A percentile compares a stretch with the other conserved stretches of the same genome.
Evolutionary conservation across 306 rosid genomes (phyloP).

Genomic region (Abrus pulchellus): DNA sequence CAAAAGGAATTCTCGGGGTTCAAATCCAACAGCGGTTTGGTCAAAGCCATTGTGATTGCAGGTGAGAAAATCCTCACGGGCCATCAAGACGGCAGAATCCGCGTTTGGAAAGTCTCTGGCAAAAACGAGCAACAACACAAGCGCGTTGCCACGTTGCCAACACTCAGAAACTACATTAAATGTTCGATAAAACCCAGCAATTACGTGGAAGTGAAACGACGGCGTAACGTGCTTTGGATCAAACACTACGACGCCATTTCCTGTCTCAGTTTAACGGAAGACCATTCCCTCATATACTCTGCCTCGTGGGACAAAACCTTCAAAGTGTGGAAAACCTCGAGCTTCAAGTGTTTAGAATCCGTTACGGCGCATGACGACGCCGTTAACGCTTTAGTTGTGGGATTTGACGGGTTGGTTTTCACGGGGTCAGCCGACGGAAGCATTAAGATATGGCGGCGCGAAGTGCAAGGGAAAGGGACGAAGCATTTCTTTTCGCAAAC

Average conservation of each 20-base stretch:
- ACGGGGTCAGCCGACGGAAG: slow-evolving; percentile 93
- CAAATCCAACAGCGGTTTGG: slow-evolving; percentile 81
- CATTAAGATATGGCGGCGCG: slow-evolving; percentile 84
- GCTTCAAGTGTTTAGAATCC: slow-evolving; percentile 84
- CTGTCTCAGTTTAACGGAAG: slow-evolving; percentile 72
- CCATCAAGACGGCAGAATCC: slow-evolving; percentile 87
- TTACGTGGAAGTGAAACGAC: slow-evolving; percentile 71
- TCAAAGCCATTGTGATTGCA: slow-evolving; percentile 75
- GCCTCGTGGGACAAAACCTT: slow-evolving; percentile 96
- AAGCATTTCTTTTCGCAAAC: slow-evolving; percentile 85
- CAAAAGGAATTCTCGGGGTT: slow-evolving; percentile 75
- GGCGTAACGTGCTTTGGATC: slow-evolving; percentile 70
- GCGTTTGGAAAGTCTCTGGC: slow-evolving; percentile 74
- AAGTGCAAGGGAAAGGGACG: slow-evolving; percentile 82
- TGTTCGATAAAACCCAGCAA: slow-evolving; percentile 81
- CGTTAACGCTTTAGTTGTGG: slow-evolving; percentile 71
- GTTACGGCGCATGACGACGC: slow-evolving; percentile 88
- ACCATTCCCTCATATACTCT: slow-evolving; percentile 66
- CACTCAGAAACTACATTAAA: slow-evolving; percentile 65
- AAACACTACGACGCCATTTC: slow-evolving; percentile 90
- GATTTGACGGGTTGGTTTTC: slow-evolving; percentile 68
- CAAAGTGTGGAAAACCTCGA: slow-evolving; percentile 80
- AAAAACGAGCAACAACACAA: slow-evolving; percentile 57
- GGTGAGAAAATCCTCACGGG: slow-evolving; percentile 75
- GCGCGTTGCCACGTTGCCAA: slow-evolving; percentile 78